Conservation (phyloP, 768 basidiomycete genomes). For the Galerina sulciceps region DNA sequence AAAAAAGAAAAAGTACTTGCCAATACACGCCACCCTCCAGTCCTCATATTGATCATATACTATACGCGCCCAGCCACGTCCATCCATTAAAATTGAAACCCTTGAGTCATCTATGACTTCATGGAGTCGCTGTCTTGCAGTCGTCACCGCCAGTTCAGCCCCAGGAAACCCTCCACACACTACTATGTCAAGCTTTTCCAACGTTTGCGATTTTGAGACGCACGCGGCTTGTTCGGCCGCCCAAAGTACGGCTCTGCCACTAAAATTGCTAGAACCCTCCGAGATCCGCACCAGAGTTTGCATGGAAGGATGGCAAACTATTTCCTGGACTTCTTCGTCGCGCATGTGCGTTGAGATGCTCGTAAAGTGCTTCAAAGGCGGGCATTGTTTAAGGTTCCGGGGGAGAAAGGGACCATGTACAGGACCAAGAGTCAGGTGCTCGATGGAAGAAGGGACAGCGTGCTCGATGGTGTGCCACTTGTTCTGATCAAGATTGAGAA, state of each 20-base stretch:
- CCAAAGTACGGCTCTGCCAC: constrained; percentile 20
- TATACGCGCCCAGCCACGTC: constrained; percentile 9
- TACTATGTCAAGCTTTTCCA: constrained; percentile 32
- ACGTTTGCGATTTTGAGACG: constrained; percentile 22
- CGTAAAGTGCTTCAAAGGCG: constrained; percentile 31
- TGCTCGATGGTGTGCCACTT: constrained; percentile 32
- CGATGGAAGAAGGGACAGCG: constrained; percentile 32
- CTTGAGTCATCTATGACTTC: constrained; percentile 14
- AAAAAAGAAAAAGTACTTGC: constrained; percentile 1
- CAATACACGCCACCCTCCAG: constrained; percentile 8
- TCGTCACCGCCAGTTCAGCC: not conserved
- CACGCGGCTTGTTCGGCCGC: constrained; percentile 33
- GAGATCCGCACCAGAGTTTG: constrained; percentile 30
- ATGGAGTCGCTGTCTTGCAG: constrained; percentile 5
- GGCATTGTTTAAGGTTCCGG: constrained; percentile 28
- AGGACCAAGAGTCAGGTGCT: constrained; percentile 36
- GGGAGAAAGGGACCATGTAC: constrained; percentile 36
- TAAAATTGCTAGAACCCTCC: constrained; percentile 20
- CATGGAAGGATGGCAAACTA: constrained; percentile 32
- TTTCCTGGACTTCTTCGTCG: constrained; percentile 36
- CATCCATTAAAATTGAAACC: constrained; percentile 13
- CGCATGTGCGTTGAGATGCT: constrained; percentile 37
- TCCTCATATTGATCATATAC: constrained; percentile 19
- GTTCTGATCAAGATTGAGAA: constrained; percentile 36
- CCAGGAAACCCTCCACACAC: constrained; percentile 13